Evolutionary conservation across 169 alveolate genomes (phyloP), one percentile per base, ranked within the genome.

Genomic region (Plasmodium berghei): DNA sequence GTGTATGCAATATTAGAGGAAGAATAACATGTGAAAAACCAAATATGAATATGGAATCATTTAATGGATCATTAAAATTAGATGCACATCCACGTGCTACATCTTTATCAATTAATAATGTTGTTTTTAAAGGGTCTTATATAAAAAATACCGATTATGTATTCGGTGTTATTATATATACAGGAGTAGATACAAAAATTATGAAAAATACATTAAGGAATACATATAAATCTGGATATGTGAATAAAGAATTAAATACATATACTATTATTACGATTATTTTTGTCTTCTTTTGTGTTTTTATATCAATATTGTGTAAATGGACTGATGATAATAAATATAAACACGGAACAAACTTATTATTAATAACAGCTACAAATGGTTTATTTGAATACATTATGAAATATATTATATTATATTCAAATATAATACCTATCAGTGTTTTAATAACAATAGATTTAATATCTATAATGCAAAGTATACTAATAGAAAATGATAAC

Each of bases 51-150:
- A 85, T 91, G 92, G 94, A 92, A 56, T 90, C 87, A 49, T 94
- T 94, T 90, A 89, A 75, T 59, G 96, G 95, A 12, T 88, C 95
- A 1, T 72, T 94, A 45, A 89, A 92, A 42, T 72, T 94, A 71
- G 94, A 88, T 71, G 96, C 95, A 48, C 93, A 92, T 59, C 96
- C 96, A 0, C 86, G 96, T 34, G 94, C 96, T 49, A 71, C 94
- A 16, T 88, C 87, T 45, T 77, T 94, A 56, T 66, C 80, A 24
- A 86, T 92, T 46, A 89, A 88, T 62, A 94, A 94, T 73, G 94
- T 94, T 87, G 73, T 94, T 22, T 88, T 92, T 94, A 92, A 83
- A 61, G 96, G 96, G 9, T 90, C 95, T 34, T 89, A 91, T 42
- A 77, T 94, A 58, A 85, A 95, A 72, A 94, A 94, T 87, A 91